A percentile compares a stretch with the other conserved stretches of the same genome.
Conservation (phyloP, 2,329 filamentous ascomycete genomes). For the Diaporthe batatas region DNA sequence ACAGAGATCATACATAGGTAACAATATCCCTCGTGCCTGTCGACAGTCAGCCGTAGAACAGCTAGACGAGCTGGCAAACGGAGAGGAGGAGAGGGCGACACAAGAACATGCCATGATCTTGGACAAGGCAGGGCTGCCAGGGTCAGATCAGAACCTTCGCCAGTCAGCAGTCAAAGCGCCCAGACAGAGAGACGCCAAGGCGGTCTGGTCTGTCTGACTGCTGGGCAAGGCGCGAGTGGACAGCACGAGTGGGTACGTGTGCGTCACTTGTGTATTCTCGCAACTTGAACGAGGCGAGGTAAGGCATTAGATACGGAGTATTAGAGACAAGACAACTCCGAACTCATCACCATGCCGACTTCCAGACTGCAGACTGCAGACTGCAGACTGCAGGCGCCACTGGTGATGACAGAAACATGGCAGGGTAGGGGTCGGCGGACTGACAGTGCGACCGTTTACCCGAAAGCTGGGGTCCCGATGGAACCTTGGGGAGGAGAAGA, state of each 20-base stretch:
- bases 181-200: conserved; percentile 10
- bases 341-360: conserved; percentile 16
- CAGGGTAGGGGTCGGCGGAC: conserved; percentile 1
- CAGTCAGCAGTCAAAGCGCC: conserved; percentile 24
- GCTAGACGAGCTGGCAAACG: neutral
- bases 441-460: conserved; percentile 22
- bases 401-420: neutral
- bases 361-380: conserved; percentile 8
- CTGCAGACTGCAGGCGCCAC: neutral
- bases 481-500: neutral
- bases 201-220: neutral
- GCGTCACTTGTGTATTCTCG: conserved; percentile 12
- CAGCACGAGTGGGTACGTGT: neutral
- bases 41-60: neutral
- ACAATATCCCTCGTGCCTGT: neutral
- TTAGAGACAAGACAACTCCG: conserved; percentile 5
- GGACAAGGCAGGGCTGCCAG: neutral
- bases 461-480: conserved; percentile 27
- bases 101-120: neutral
- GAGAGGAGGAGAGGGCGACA: neutral
- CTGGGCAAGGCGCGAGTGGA: neutral
- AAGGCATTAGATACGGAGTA: neutral
- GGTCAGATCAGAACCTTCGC: neutral
- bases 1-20: no score
- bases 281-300: neutral